Percentiles rank a stretch among this genome's conserved stretches.
phyloP scores from a whole-genome alignment of 148 eudicot genomes.

The Rhododendron molle region DNA sequence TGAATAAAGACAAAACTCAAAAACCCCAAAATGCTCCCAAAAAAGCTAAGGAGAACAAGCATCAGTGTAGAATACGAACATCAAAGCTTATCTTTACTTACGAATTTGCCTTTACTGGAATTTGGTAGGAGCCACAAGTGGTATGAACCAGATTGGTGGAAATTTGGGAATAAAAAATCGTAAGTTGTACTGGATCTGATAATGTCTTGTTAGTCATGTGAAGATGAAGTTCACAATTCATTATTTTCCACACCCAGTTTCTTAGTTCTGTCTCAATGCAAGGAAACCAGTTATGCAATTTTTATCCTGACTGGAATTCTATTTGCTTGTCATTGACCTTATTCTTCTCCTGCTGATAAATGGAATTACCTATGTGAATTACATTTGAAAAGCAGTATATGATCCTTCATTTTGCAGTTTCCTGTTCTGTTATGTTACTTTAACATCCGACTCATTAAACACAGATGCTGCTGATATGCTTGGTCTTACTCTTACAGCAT shows the following conservation, averaged over 20 bases:
- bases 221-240: not conserved
- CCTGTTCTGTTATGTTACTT: not conserved
- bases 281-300: not conserved
- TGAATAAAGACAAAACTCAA: not conserved
- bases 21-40: not conserved
- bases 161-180: conserved; percentile 88
- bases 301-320: not conserved
- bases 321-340: not conserved
- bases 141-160: conserved; percentile 99
- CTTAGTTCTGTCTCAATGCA: not conserved
- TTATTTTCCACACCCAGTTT: not conserved
- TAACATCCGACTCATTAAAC: not conserved
- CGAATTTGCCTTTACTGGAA: conserved; percentile 1
- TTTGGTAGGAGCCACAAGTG: conserved; percentile 64
- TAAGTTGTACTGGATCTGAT: conserved; percentile 32
- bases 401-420: not conserved
- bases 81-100: not conserved
- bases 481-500: not conserved
- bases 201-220: not conserved
- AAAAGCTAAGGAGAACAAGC: not conserved
- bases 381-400: not conserved
- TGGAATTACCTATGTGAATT: not conserved
- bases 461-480: not conserved
- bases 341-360: not conserved
- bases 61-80: not conserved